Conservation (phyloP, 495 filamentous ascomycete species). For the Penicillium pancosmium region DNA sequence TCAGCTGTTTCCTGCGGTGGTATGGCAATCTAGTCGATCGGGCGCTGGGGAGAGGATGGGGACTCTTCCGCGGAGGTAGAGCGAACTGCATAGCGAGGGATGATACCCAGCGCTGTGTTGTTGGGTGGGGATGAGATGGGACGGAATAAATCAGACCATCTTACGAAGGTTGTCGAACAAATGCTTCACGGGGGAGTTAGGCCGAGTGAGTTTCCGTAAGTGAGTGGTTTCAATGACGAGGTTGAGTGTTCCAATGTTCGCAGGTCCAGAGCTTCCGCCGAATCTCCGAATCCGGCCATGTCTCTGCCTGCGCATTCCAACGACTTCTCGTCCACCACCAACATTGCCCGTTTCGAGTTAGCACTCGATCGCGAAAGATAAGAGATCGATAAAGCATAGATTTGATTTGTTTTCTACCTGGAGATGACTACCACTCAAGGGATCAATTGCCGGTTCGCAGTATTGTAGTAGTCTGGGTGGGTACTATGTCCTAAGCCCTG, state of each 20-base stretch:
- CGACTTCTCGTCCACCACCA: slow-evolving; percentile 7
- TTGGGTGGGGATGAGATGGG: slow-evolving; percentile 10
- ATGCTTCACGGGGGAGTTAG: not conserved
- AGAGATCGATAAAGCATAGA: not conserved
- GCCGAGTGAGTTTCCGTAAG: too few relatives aligned
- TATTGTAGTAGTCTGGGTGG: not conserved
- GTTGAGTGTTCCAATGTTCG: not conserved
- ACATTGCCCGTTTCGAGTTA: slow-evolving; percentile 15
- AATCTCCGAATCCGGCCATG: slow-evolving; percentile 19
- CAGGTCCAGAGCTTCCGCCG: too few relatives aligned
- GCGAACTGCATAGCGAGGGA: slow-evolving; percentile 81
- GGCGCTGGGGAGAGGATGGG: slow-evolving; percentile 63
- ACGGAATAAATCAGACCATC: slow-evolving; percentile 22
- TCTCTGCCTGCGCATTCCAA: slow-evolving; percentile 18
- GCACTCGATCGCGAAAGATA: not conserved
- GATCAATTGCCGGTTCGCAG: not conserved
- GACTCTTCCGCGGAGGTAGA: slow-evolving; percentile 79
- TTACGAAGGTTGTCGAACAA: not conserved
- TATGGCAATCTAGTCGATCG: slow-evolving; percentile 62
- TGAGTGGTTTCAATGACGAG: slow-evolving; percentile 5
- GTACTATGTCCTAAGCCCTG: not conserved
- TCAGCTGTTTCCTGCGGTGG: slow-evolving; percentile 69
- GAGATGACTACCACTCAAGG: not conserved
- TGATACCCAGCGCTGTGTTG: slow-evolving; percentile 27
- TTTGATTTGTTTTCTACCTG: not conserved